Evolutionary conservation across 148 eudicot species (phyloP), one percentile per base, ranked within the genome.

Genomic region (Chenopodium suecicum): DNA sequence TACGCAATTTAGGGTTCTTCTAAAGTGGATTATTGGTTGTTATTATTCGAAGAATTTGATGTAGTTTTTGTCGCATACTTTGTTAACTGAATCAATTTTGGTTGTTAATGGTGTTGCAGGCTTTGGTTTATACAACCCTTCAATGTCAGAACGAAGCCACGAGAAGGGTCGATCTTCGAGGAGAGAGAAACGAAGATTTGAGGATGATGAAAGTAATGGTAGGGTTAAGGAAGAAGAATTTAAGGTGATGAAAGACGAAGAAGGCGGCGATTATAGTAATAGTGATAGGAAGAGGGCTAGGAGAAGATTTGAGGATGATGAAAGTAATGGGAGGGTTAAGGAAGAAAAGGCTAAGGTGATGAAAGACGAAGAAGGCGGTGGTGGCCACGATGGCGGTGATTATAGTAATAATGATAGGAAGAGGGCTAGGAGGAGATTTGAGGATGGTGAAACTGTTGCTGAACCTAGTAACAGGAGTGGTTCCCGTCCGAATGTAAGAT

Each of bases 401-500:
- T 2, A 48, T 48, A 12, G 29, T 27, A 82, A 60, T 65, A 80
- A 52, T 47, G 87, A 79, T 71, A 81, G 77, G 29, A 70, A 75
- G 77, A 41, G 82, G 67, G 82, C 81, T 64, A 67, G 69, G 32
- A 75, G 77, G 56, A 76, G 73, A 67, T 80, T 80, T 85, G 88
- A 37, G 75, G 88, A 83, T 73, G 74, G 34, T 11, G 78, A 75
- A 22, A 85, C 74, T 9, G 66, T 65, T n/a, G 82, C 74, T 47
- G 77, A 75, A 47, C 25, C 76, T 23, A 7, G 44, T 3, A 66
- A 71, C 9, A 75, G 76, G 78, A 77, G 77, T 82, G 90, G 81
- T 86, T 87, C 95, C 83, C 22, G 54, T 67, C 76, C 77, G 16
- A 91, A 90, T 87, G 98, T 94, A 80, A 91, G 98, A 81, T 88